phyloP scores from a whole-genome alignment of 352 stramenopile genomes.

The Pythium pectinolyticum region DNA sequence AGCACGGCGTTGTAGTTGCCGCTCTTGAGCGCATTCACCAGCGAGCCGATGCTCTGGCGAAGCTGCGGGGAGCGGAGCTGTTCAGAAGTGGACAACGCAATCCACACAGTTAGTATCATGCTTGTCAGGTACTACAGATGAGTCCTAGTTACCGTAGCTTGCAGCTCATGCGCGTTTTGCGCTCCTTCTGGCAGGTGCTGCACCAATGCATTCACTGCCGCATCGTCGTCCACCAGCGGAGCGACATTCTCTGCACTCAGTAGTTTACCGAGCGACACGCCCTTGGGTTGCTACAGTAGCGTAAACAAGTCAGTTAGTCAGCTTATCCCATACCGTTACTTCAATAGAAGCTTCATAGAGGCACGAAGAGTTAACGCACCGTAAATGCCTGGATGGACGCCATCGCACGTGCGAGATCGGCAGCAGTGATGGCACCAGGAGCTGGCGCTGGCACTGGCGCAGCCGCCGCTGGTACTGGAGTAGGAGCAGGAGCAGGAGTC shows the following conservation, averaged over 20 bases:
- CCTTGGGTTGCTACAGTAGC: conserved; percentile 50
- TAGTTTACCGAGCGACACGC: conserved; percentile 61
- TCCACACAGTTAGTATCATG: not conserved
- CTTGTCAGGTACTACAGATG: not conserved
- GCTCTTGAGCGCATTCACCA: conserved; percentile 81
- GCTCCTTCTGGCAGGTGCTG: conserved; percentile 77
- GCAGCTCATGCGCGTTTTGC: conserved; percentile 75
- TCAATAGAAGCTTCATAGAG: not conserved
- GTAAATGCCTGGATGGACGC: conserved; percentile 67
- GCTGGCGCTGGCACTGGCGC: conserved; percentile 1
- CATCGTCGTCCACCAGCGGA: conserved; percentile 65
- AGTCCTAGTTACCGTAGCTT: conserved; percentile 50
- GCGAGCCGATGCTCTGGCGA: conserved; percentile 84
- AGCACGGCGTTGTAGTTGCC: conserved; percentile 91
- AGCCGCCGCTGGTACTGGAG: not conserved
- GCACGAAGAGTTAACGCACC: conserved; percentile 23
- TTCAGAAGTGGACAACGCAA: not conserved
- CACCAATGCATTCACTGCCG: conserved; percentile 53
- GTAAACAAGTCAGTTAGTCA: not conserved
- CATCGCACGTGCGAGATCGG: conserved; percentile 87
- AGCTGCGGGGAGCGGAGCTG: conserved; percentile 85
- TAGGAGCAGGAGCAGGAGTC: not conserved
- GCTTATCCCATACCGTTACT: too few species aligned
- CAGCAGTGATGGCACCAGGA: conserved; percentile 55
- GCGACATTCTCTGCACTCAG: conserved; percentile 57